phyloP scores from a whole-genome alignment of 75 land plant species.

The Adiantum capillusveneris region DNA sequence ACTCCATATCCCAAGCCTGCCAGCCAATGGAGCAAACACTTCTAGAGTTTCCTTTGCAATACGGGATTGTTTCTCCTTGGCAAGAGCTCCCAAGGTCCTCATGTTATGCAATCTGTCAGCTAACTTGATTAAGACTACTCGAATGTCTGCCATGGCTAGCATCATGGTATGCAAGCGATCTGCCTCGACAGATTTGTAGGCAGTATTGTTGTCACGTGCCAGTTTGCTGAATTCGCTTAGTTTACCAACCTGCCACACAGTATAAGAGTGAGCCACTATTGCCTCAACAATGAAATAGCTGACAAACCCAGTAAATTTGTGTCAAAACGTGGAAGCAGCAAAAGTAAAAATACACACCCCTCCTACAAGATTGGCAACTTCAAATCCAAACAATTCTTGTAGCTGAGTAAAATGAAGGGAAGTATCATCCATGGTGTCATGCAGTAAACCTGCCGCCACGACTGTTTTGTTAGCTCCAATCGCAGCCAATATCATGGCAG shows the following conservation, averaged over 20 bases:
- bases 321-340: slow-evolving; percentile 1
- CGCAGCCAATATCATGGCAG: slow-evolving; percentile 62
- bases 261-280: too few species aligned
- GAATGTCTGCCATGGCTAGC: slow-evolving; percentile 89
- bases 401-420: slow-evolving; percentile 47
- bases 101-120: slow-evolving; percentile 97
- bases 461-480: slow-evolving; percentile 81
- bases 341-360: slow-evolving; percentile 36
- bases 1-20: slow-evolving; percentile 80
- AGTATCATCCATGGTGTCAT: slow-evolving; percentile 90
- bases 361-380: slow-evolving; percentile 73
- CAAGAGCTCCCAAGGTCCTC: slow-evolving; percentile 84
- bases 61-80: slow-evolving; percentile 60
- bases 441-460: slow-evolving; percentile 93
- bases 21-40: slow-evolving; percentile 88
- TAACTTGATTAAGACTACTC: slow-evolving; percentile 89
- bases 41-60: slow-evolving; percentile 94
- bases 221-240: slow-evolving; percentile 94
- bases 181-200: slow-evolving; percentile 68
- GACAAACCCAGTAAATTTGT: too few species aligned
- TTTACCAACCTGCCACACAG: slow-evolving; percentile 67
- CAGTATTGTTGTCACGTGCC: slow-evolving; percentile 85
- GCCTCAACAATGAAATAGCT: too few species aligned
- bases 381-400: slow-evolving; percentile 56
- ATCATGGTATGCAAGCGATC: slow-evolving; percentile 94